phyloP scores from a whole-genome alignment of 495 filamentous ascomycete species.

The Penicillium longicatenatum region DNA sequence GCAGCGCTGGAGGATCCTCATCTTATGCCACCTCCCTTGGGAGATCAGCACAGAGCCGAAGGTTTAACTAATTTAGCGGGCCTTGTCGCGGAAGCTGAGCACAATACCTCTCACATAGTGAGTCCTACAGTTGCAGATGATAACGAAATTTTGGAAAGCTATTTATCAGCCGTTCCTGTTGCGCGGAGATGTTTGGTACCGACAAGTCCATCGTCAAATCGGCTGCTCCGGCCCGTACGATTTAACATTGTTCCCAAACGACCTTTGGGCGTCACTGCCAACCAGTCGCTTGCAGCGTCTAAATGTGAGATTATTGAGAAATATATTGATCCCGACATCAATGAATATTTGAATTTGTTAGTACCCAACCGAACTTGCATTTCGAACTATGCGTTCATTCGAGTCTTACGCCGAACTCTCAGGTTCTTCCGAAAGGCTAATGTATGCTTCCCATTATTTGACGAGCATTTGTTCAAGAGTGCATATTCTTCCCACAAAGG shows the following conservation, averaged over 20 bases:
- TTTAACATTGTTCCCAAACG: slow-evolving; percentile 58
- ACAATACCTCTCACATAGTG: slow-evolving; percentile 33
- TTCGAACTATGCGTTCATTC: background rate
- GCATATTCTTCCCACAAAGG: slow-evolving; percentile 25
- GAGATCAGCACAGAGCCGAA: background rate
- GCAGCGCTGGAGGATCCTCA: background rate
- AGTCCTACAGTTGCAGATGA: slow-evolving; percentile 37
- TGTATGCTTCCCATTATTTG: slow-evolving; percentile 41
- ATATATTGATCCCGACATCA: slow-evolving; percentile 33
- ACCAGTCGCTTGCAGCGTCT: slow-evolving; percentile 29
- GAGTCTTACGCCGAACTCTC: background rate
- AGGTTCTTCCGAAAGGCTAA: slow-evolving; percentile 43
- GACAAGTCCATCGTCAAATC: slow-evolving; percentile 7
- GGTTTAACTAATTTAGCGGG: slow-evolving; percentile 15
- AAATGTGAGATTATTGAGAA: slow-evolving; percentile 45
- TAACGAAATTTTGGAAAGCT: slow-evolving; percentile 32
- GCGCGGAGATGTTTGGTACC: slow-evolving; percentile 37
- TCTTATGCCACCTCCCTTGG: background rate
- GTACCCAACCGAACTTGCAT: slow-evolving; percentile 1
- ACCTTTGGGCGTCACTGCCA: slow-evolving; percentile 26
- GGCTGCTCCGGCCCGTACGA: slow-evolving; percentile 58
- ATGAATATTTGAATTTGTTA: slow-evolving; percentile 36
- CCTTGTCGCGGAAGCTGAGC: slow-evolving; percentile 20
- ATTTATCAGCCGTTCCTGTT: slow-evolving; percentile 15
- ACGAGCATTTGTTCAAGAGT: slow-evolving; percentile 31